A percentile compares a stretch with the other conserved stretches of the same genome.
Conservation (phyloP, 371 early-diverging fungal species). For the Neoconidiobolus thromboides region DNA sequence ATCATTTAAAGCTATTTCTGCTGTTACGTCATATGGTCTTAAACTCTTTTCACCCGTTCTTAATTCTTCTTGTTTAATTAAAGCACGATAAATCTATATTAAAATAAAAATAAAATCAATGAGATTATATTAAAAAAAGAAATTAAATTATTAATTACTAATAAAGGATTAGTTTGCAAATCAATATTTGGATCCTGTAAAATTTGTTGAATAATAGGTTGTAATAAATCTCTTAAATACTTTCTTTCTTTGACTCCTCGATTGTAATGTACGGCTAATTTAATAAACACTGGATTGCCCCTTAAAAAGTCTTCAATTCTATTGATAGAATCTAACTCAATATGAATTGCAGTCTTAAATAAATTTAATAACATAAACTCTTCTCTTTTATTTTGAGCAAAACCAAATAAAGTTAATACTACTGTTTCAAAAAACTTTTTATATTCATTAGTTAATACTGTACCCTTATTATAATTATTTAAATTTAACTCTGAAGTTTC, state of each 20-base stretch:
- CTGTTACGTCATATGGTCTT: slow-evolving; percentile 56
- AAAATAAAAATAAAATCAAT: neutral
- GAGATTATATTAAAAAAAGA: neutral
- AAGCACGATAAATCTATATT: slow-evolving; percentile 53
- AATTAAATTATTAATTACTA: slow-evolving; percentile 14
- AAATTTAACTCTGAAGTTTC: too few species aligned
- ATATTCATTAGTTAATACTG: slow-evolving; percentile 10
- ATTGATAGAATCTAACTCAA: slow-evolving; percentile 61
- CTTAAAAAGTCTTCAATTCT: slow-evolving; percentile 78
- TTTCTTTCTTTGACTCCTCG: slow-evolving; percentile 88
- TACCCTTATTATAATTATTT: too few species aligned
- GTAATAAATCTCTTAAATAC: slow-evolving; percentile 69
- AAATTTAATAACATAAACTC: slow-evolving; percentile 91
- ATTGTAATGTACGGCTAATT: slow-evolving; percentile 78
- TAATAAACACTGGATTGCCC: slow-evolving; percentile 91
- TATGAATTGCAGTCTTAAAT: slow-evolving; percentile 80
- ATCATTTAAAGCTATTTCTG: slow-evolving; percentile 71
- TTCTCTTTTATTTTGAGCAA: slow-evolving; percentile 87
- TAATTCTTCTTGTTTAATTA: slow-evolving; percentile 78
- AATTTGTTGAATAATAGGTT: slow-evolving; percentile 57
- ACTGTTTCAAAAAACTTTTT: slow-evolving; percentile 73
- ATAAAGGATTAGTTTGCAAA: slow-evolving; percentile 79
- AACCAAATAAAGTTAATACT: slow-evolving; percentile 86
- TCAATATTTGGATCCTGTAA: slow-evolving; percentile 57
- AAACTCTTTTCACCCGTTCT: slow-evolving; percentile 64